Conservation (phyloP, 805 yeast species). For the Blastobotrys muscicola region DNA sequence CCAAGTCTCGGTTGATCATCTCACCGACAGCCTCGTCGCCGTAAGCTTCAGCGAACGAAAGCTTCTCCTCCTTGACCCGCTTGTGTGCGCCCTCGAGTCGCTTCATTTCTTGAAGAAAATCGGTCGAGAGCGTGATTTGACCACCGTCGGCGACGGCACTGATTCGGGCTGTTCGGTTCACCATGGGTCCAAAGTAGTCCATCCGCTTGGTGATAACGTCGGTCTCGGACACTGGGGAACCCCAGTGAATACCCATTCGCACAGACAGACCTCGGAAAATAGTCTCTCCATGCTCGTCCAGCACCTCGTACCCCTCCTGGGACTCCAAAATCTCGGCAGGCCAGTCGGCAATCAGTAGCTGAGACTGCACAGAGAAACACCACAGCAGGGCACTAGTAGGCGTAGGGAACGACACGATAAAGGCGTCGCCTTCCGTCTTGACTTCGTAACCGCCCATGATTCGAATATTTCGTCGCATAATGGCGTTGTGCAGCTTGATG, state of each 20-base stretch:
- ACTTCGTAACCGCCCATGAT: conserved; percentile 97
- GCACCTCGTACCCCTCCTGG: conserved; percentile 72
- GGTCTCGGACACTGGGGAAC: conserved; percentile 89
- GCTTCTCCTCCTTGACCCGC: conserved; percentile 21
- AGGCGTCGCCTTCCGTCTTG: conserved; percentile 98
- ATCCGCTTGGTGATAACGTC: conserved; percentile 93
- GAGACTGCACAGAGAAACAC: conserved; percentile 90
- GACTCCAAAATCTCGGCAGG: conserved; percentile 83
- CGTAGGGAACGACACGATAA: conserved; percentile 93
- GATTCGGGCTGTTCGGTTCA: conserved; percentile 87
- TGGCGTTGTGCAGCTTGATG: conserved; percentile 82
- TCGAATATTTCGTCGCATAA: conserved; percentile 88
- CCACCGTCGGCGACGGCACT: conserved; percentile 97
- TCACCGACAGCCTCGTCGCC: conserved; percentile 39
- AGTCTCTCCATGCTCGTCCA: conserved; percentile 47
- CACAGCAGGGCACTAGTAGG: conserved; percentile 84
- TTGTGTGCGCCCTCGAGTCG: conserved; percentile 30
- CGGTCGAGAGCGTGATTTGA: conserved; percentile 81
- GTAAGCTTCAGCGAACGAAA: conserved; percentile 33
- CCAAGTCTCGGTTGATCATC: conserved; percentile 55
- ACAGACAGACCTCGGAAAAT: conserved; percentile 87
- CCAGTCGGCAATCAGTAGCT: conserved; percentile 82
- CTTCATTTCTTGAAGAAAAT: conserved; percentile 64
- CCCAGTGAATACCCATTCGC: conserved; percentile 99
- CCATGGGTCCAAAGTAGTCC: conserved; percentile 99